phyloP scores from a whole-genome alignment of 2,329 filamentous ascomycete genomes.

The Metarhizium album region DNA sequence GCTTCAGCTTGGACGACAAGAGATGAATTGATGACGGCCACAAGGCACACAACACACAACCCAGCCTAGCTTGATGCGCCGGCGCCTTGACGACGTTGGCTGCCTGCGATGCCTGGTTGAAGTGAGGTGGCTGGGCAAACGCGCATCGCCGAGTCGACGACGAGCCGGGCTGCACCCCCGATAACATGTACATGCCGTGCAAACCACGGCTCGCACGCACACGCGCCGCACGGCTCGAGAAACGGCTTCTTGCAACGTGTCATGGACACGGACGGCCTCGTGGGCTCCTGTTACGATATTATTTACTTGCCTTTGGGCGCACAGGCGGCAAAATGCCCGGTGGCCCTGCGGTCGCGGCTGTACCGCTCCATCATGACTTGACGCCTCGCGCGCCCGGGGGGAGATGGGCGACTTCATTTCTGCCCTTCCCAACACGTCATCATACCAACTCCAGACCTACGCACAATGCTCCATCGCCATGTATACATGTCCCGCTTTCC shows the following conservation, averaged over 20 bases:
- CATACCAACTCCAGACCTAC: background rate
- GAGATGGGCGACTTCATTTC: background rate
- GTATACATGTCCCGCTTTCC: background rate
- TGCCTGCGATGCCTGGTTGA: background rate
- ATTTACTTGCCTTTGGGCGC: slow-evolving; percentile 4
- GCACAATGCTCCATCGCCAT: background rate
- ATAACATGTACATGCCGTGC: background rate
- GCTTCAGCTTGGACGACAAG: no score
- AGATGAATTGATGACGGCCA: no score
- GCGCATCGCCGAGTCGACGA: background rate
- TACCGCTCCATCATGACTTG: slow-evolving; percentile 18
- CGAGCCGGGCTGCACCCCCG: background rate
- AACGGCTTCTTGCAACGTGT: background rate
- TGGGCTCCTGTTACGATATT: slow-evolving; percentile 3
- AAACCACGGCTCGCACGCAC: background rate
- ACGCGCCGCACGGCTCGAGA: background rate
- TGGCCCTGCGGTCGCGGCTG: slow-evolving; percentile 7
- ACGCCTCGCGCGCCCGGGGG: slow-evolving; percentile 10
- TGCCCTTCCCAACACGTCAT: background rate
- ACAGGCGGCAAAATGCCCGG: background rate
- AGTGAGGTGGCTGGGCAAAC: slow-evolving; percentile 6
- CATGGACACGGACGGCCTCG: background rate
- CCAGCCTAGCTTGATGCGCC: background rate
- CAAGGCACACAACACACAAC: no score
- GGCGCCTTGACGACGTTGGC: no score